Percentiles rank a stretch among this genome's conserved stretches.
phyloP scores from a whole-genome alignment of 305 asterid genomes.

The Petunia hybrid region DNA sequence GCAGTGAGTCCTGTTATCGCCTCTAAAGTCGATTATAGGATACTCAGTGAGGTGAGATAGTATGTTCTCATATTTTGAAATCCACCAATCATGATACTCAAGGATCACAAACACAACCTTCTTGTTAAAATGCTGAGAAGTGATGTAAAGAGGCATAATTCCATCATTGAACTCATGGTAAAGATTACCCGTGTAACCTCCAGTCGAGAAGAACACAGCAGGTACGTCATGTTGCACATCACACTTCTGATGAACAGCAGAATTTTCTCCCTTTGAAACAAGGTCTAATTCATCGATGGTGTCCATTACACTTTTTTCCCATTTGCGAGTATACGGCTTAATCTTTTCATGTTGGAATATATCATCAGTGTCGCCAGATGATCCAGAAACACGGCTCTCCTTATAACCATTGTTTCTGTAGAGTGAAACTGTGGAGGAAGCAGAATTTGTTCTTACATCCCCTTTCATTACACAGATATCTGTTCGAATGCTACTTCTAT shows the following conservation, averaged over 20 bases:
- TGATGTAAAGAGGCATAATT: conserved; percentile 76
- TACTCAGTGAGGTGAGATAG: conserved; percentile 54
- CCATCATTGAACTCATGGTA: conserved; percentile 92
- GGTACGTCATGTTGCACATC: conserved; percentile 71
- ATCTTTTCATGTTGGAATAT: conserved; percentile 65
- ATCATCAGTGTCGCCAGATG: conserved; percentile 39
- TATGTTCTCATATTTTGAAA: conserved; percentile 55
- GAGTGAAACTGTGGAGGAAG: conserved; percentile 67
- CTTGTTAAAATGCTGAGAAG: conserved; percentile 60
- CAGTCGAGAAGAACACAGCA: conserved; percentile 78
- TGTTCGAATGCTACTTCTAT: conserved; percentile 73
- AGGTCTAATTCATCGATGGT: conserved; percentile 73
- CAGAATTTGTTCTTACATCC: conserved; percentile 71
- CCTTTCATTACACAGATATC: conserved; percentile 88
- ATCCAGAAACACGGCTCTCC: conserved; percentile 32
- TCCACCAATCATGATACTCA: conserved; percentile 64
- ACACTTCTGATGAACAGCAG: conserved; percentile 45
- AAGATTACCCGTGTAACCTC: conserved; percentile 80
- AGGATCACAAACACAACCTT: conserved; percentile 58
- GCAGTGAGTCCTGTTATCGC: conserved; percentile 63
- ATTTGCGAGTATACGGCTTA: conserved; percentile 84
- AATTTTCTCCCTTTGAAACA: conserved; percentile 41
- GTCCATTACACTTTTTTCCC: conserved; percentile 75
- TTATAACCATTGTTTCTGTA: conserved; percentile 39
- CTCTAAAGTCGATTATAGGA: conserved; percentile 54